A percentile compares a stretch with the other conserved stretches of the same genome.
Evolutionary conservation across 495 filamentous ascomycete genomes (phyloP).

Genomic region (Talaromyces wortmannii): DNA sequence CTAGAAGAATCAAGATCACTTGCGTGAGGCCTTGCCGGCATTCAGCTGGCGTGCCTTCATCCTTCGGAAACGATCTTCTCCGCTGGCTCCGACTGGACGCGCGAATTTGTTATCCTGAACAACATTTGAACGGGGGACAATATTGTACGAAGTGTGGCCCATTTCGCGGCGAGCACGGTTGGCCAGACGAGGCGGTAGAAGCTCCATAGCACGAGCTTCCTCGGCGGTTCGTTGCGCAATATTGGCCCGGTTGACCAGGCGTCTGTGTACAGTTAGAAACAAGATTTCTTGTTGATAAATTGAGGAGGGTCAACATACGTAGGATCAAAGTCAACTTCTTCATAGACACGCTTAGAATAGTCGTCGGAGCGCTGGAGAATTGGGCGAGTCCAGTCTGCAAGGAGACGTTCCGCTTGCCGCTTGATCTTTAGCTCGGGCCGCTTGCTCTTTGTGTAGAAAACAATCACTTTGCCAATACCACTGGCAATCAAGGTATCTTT

Average conservation of each 20-base stretch:
- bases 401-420: slow-evolving; percentile 79
- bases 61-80: slow-evolving; percentile 73
- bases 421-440: slow-evolving; percentile 81
- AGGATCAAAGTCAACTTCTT: slow-evolving; percentile 51
- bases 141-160: slow-evolving; percentile 69
- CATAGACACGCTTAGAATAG: slow-evolving; percentile 70
- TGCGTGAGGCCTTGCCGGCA: slow-evolving; percentile 38
- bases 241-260: slow-evolving; percentile 31
- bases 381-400: slow-evolving; percentile 95
- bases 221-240: slow-evolving; percentile 46
- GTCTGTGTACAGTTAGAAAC: slow-evolving; percentile 12
- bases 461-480: slow-evolving; percentile 89
- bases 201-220: slow-evolving; percentile 58
- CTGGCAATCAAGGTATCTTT: slow-evolving; percentile 85
- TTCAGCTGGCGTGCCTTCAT: slow-evolving; percentile 67
- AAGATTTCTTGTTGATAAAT: slow-evolving; percentile 1
- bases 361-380: slow-evolving; percentile 90
- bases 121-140: slow-evolving; percentile 62
- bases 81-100: slow-evolving; percentile 63
- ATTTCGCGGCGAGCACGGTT: slow-evolving; percentile 69
- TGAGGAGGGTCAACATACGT: slow-evolving; percentile 29
- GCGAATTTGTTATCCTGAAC: slow-evolving; percentile 43
- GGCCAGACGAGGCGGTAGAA: slow-evolving; percentile 59
- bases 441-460: slow-evolving; percentile 95
- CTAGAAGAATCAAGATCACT: slow-evolving; percentile 6